Base-by-base conservation (phyloP, 345 rosid genomes). In the Salix brachista region DNA sequence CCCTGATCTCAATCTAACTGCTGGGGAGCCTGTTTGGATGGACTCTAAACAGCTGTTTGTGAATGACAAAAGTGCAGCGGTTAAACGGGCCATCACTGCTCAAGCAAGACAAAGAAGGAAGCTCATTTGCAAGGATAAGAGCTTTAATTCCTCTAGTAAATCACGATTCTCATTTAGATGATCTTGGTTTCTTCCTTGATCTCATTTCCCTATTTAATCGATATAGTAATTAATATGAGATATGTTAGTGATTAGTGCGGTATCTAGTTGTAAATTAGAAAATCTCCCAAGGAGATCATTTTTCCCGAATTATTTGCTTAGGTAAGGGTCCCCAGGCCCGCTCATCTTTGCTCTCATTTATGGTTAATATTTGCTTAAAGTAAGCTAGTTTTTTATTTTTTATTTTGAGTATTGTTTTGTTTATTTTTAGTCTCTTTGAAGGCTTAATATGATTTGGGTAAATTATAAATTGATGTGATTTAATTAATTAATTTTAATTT, bases 81-180 rank as follows among this genome's bases (percentile, higher is more conserved):
- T n/a, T 58, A 56, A n/a, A 3, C 6, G 60, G 58, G 58, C 73
- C 7, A 54, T 65, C 65, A 84, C 88, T 37, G 86, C 88, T 18
- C 30, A 72, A 17, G 89, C 86, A 19, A 83, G 88, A 61, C 84
- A 67, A 6, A 79, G 69, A 26, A 86, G 89, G 79, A 84, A 34
- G 75, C 77, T 54, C 39, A 83, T 80, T 62, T 80, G 81, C 72
- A 67, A 76, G 65, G 56, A 77, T 2, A 85, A 84, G 81, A 71
- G 67, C 42, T 23, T 28, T 34, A 44, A 6, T 73, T 14, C 66
- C 21, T 6, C 42, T 25, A 76, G 6, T 16, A 79, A 52, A 72
- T 34, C 62, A 39, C 83, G 83, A 23, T 7, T 42, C 17, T 61
- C 73, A 11, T 4, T 52, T 37, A 42, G 62, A 41, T 71, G 86